Base-by-base conservation (phyloP, 2,329 filamentous ascomycete species). In the Scolecobasidium constrictum region DNA sequence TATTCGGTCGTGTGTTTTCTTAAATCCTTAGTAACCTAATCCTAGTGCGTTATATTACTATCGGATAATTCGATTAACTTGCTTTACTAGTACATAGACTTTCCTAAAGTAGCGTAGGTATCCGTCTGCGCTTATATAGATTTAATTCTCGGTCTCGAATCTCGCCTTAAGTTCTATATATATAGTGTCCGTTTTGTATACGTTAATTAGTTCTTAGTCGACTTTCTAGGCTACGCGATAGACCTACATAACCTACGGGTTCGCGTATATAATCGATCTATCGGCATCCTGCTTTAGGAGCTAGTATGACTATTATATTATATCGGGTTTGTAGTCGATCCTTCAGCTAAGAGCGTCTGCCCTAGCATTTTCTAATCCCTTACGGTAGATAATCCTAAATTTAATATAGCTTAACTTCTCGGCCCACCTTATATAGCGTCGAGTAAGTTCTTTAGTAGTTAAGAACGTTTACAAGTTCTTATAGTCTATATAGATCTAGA, bases 391-490 rank as follows among this genome's bases (percentile, higher is more conserved):
- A 22, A 43, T 43, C 35, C n/a, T 23, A 17, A 43, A 43, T 16
- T 43, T 19, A 21, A 16, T 43, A n/a, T 4, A 12, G 18, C 37
- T 9, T 19, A 43, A 18, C 6, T 45, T 41, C 45, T 54, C 45
- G 4, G 47, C 41, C 50, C 48, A 59, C 20, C 48, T 9, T 12
- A 44, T 48, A 45, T 56, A 46, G 19, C 50, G 23, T 22, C 42
- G 4, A 28, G 47, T 53, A 4, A 59, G 38, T 13, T 47, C 9
- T 37, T 53, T 52, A 5, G 38, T 54, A 12, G 42, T 49, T n/a
- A 48, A 51, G 36, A 60, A 58, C n/a, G n/a, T n/a, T n/a, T n/a
- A n/a, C n/a, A n/a, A n/a, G n/a, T n/a, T n/a, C n/a, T n/a, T n/a
- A n/a, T n/a, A n/a, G n/a, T n/a, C n/a, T n/a, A n/a, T n/a, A n/a